phyloP scores from a whole-genome alignment of 805 yeast genomes.

The Citeromyces nyonsensis region DNA sequence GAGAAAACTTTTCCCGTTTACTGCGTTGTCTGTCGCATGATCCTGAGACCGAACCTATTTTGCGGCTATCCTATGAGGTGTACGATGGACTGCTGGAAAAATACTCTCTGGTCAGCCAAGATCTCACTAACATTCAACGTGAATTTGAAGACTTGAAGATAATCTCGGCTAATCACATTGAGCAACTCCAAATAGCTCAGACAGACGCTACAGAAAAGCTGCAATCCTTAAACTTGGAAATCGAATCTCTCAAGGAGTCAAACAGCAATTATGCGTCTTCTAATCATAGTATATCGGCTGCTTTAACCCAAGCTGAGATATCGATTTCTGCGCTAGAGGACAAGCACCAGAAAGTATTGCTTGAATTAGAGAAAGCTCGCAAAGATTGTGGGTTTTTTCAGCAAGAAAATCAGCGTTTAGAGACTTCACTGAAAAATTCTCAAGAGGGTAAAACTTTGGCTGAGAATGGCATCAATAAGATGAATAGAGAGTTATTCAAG shows the following conservation, averaged over 20 bases:
- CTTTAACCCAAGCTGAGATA: no score
- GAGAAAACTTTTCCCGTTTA: slow-evolving; percentile 55
- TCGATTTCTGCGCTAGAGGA: background rate
- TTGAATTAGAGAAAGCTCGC: slow-evolving; percentile 8
- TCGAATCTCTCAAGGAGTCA: background rate
- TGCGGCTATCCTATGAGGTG: slow-evolving; percentile 46
- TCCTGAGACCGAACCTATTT: slow-evolving; percentile 60
- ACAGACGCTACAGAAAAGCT: background rate
- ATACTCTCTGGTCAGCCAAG: slow-evolving; percentile 7
- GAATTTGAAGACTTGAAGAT: slow-evolving; percentile 7
- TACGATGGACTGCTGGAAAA: slow-evolving; percentile 28
- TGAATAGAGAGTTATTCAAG: slow-evolving; percentile 70
- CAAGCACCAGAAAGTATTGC: slow-evolving; percentile 1
- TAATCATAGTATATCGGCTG: no score
- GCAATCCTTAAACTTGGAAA: background rate
- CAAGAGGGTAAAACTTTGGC: slow-evolving; percentile 19
- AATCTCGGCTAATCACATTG: no score
- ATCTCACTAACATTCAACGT: no score
- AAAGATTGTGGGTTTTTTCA: slow-evolving; percentile 8
- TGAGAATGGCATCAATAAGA: slow-evolving; percentile 80
- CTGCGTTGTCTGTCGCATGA: slow-evolving; percentile 57
- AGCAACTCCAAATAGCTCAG: no score
- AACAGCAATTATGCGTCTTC: no score
- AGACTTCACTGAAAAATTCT: slow-evolving; percentile 14
- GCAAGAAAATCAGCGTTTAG: slow-evolving; percentile 13